Evolutionary conservation across 2,329 filamentous ascomycete genomes (phyloP).

Genomic region (Amesomyces nigricolor): DNA sequence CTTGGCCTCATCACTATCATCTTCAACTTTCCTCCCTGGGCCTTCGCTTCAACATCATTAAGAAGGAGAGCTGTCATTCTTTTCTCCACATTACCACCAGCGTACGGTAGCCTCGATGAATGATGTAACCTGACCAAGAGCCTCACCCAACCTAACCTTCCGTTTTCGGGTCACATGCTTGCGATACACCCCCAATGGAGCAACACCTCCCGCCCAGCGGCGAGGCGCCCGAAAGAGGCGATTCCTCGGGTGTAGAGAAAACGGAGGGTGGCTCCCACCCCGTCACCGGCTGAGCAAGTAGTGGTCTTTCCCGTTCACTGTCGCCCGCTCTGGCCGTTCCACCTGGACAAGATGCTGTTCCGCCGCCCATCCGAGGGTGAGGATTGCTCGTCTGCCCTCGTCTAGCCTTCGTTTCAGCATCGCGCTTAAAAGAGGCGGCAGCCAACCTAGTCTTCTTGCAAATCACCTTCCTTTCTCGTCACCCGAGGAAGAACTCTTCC

Average conservation of each 20-base stretch:
- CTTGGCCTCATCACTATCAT: no score
- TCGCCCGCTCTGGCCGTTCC: slow-evolving; percentile 8
- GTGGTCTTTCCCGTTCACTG: not conserved
- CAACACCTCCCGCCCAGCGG: slow-evolving; percentile 11
- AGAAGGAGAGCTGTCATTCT: not conserved
- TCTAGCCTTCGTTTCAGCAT: not conserved
- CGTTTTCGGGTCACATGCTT: slow-evolving; percentile 14
- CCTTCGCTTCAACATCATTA: no score
- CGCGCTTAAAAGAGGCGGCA: not conserved
- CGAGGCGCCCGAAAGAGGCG: slow-evolving; percentile 2
- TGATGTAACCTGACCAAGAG: slow-evolving; percentile 15
- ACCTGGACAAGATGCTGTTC: slow-evolving; percentile 14
- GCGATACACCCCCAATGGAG: slow-evolving; percentile 12
- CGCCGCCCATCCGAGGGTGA: slow-evolving; percentile 6
- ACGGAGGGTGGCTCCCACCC: slow-evolving; percentile 4
- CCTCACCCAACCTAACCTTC: slow-evolving; percentile 12
- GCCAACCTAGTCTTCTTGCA: not conserved
- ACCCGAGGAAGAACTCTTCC: slow-evolving; percentile 2
- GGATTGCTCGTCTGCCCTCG: not conserved
- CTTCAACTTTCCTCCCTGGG: no score
- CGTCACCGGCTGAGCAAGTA: not conserved
- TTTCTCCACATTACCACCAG: not conserved
- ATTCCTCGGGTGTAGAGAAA: not conserved
- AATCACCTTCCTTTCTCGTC: not conserved
- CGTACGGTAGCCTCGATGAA: not conserved